Evolutionary conservation across 805 yeast genomes (phyloP).

Genomic region (Kodamaea fukazawae): DNA sequence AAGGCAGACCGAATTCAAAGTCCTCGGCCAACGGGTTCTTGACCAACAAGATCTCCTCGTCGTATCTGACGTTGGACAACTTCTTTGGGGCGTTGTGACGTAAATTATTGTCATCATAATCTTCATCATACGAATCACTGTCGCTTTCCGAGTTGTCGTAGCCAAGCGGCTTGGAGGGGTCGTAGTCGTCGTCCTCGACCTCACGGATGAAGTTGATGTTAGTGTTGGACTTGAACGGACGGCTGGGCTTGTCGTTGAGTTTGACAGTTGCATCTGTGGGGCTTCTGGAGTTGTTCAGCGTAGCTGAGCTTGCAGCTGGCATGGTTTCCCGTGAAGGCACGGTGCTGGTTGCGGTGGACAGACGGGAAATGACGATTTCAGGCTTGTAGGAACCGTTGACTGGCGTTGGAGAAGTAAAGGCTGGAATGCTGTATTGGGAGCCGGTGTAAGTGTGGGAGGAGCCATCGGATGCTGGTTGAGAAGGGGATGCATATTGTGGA

Average conservation of each 20-base stretch:
- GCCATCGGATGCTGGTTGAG: no score
- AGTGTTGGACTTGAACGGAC: constrained; percentile 15
- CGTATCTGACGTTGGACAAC: constrained; percentile 18
- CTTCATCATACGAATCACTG: constrained; percentile 8
- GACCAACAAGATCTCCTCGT: constrained; percentile 28
- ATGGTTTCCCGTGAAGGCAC: neutral
- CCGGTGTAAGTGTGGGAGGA: neutral
- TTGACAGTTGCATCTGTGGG: constrained; percentile 1
- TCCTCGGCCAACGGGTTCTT: constrained; percentile 15
- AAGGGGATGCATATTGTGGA: no score
- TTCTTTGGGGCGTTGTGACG: constrained; percentile 25
- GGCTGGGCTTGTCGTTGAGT: constrained; percentile 6
- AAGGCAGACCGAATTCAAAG: constrained; percentile 34
- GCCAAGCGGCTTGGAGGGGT: constrained; percentile 1
- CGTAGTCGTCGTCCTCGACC: constrained; percentile 22
- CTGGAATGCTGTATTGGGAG: neutral
- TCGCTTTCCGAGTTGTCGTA: constrained; percentile 6
- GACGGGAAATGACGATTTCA: neutral
- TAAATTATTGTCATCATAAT: constrained; percentile 21
- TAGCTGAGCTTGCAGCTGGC: neutral
- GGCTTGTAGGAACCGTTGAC: no score
- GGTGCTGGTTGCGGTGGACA: constrained; percentile 1
- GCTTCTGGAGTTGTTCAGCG: constrained; percentile 2
- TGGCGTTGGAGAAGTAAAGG: no score
- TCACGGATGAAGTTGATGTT: constrained; percentile 28